Conservation (phyloP, 1,284 basidiomycete genomes). For the Chiua sp. region DNA sequence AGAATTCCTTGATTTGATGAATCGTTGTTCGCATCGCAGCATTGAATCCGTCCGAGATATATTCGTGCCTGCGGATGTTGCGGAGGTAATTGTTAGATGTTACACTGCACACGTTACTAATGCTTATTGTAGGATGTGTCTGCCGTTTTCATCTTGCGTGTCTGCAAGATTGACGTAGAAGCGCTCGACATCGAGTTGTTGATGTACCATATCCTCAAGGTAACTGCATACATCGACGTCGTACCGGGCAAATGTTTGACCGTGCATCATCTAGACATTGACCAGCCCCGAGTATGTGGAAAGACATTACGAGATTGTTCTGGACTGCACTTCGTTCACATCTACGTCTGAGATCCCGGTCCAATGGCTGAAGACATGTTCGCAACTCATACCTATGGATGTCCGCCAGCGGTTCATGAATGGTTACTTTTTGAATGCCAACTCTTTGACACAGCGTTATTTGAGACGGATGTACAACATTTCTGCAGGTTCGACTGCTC, state of each 20-base stretch:
- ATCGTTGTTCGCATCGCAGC: conserved; percentile 65
- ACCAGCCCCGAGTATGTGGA: conserved; percentile 51
- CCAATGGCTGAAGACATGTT: conserved; percentile 81
- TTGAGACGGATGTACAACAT: conserved; percentile 78
- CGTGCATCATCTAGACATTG: conserved; percentile 38
- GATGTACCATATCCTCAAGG: conserved; percentile 84
- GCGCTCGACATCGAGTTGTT: conserved; percentile 86
- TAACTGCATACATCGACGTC: conserved; percentile 32
- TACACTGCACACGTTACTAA: conserved; percentile 8
- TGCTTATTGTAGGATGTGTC: conserved; percentile 48
- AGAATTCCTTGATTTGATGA: conserved; percentile 74
- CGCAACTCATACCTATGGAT: conserved; percentile 79
- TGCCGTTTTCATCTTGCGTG: conserved; percentile 64
- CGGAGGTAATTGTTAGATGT: conserved; percentile 43
- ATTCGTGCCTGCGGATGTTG: conserved; percentile 66
- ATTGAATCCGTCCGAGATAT: conserved; percentile 67
- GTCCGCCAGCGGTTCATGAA: conserved; percentile 61
- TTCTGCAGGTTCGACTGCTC: conserved; percentile 59
- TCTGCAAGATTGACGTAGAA: conserved; percentile 80
- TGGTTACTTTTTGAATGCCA: conserved; percentile 82
- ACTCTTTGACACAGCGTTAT: conserved; percentile 74
- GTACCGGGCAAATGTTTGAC: neutral
- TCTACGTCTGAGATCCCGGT: conserved; percentile 80
- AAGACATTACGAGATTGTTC: conserved; percentile 72
- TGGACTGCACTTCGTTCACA: conserved; percentile 85